Evolutionary conservation across 495 filamentous ascomycete genomes (phyloP).

Genomic region (Tuber indicum): DNA sequence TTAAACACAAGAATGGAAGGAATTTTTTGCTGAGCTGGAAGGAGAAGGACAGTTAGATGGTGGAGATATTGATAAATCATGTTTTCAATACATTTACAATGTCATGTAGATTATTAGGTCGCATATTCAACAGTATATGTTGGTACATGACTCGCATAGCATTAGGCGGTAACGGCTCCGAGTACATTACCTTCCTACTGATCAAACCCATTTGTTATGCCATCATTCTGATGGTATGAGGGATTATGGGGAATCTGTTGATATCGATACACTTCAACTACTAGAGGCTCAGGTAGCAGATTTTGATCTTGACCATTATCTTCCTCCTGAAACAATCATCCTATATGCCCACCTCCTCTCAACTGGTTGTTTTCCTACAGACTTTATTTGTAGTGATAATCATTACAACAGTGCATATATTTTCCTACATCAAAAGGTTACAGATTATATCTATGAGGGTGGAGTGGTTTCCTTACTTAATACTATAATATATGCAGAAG

Average conservation of each 20-base stretch:
- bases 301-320: slow-evolving; percentile 5
- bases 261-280: not conserved
- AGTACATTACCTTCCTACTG: slow-evolving; percentile 2
- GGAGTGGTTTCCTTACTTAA: not conserved
- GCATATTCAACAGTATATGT: slow-evolving; percentile 8
- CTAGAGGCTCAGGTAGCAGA: not conserved
- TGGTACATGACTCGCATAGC: not conserved
- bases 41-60: not conserved
- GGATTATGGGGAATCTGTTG: not conserved
- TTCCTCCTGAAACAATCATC: not conserved
- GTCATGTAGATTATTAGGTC: slow-evolving; percentile 9
- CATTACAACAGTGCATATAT: slow-evolving; percentile 3
- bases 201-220: not conserved
- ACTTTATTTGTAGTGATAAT: slow-evolving; percentile 5
- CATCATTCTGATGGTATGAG: not conserved
- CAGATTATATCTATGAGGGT: not conserved
- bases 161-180: not conserved
- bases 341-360: not conserved
- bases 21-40: not conserved
- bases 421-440: not conserved
- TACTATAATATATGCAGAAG: not conserved
- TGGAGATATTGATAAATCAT: not conserved
- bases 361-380: not conserved
- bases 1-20: slow-evolving; percentile 7
- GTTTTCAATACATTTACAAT: slow-evolving; percentile 14